Conservation (phyloP, 768 basidiomycete species). For the Leccinum pellstonianum region DNA sequence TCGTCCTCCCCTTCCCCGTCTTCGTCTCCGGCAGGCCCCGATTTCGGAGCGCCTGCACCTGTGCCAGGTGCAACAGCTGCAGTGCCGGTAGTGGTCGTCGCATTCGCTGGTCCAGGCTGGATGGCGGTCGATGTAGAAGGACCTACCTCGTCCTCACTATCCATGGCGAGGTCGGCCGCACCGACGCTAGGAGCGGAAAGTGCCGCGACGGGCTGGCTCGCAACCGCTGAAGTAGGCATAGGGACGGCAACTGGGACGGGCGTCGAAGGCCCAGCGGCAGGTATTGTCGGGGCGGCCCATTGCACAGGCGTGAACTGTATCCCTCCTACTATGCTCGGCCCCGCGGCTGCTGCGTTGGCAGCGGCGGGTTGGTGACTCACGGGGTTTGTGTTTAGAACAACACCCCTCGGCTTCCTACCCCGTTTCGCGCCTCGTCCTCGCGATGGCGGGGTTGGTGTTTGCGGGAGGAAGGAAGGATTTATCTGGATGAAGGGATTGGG, state of each 20-base stretch:
- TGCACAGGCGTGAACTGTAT: conserved; percentile 38
- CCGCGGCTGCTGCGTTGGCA: neutral
- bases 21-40: conserved; percentile 32
- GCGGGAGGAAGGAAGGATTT: conserved; percentile 15
- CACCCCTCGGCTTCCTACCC: conserved; percentile 25
- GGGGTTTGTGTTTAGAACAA: conserved; percentile 9
- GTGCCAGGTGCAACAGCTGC: neutral
- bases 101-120: neutral
- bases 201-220: conserved; percentile 12
- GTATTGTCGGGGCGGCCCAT: conserved; percentile 33
- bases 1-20: conserved; percentile 81
- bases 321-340: neutral
- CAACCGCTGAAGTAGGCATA: neutral
- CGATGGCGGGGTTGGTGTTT: conserved; percentile 21
- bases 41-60: conserved; percentile 10
- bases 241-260: conserved; percentile 11
- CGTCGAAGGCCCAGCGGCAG: conserved; percentile 8
- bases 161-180: conserved; percentile 7
- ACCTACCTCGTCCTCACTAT: conserved; percentile 23
- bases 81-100: neutral
- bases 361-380: conserved; percentile 12
- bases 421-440: conserved; percentile 29
- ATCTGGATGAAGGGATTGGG: conserved; percentile 28
- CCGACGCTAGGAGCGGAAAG: conserved; percentile 1
- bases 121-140: conserved; percentile 12